Evolutionary conservation across 2,329 filamentous ascomycete species (phyloP).

Genomic region (Venturia aucupariae): DNA sequence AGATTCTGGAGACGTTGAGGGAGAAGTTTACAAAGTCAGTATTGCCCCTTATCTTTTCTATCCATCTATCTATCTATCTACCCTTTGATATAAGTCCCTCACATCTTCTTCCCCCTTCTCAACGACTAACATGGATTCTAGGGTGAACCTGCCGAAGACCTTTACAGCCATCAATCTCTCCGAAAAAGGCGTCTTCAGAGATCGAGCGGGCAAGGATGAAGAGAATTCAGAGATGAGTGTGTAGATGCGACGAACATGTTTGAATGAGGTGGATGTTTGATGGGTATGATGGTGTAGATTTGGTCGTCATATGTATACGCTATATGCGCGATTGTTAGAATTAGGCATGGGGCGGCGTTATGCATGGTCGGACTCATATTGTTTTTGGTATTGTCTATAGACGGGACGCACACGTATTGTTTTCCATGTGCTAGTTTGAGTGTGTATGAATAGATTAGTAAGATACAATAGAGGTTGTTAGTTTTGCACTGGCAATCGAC

Average conservation of each 20-base stretch:
- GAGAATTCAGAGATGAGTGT: not conserved
- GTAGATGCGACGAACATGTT: not conserved
- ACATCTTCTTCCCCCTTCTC: too few relatives aligned
- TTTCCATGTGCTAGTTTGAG: not conserved
- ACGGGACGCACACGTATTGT: not conserved
- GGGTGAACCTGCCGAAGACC: slow-evolving; percentile 41
- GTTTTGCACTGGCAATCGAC: too few relatives aligned
- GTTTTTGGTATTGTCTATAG: not conserved
- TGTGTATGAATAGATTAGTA: too few relatives aligned
- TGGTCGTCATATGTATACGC: not conserved
- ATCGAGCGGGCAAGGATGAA: not conserved
- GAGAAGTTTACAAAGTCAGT: slow-evolving; percentile 85
- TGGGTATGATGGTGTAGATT: not conserved
- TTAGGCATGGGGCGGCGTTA: too few relatives aligned
- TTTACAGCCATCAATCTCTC: slow-evolving; percentile 43
- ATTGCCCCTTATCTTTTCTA: not conserved
- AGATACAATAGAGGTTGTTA: too few relatives aligned
- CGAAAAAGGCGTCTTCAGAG: slow-evolving; percentile 28
- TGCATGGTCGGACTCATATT: not conserved
- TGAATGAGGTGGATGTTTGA: not conserved
- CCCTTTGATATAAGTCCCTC: too few relatives aligned
- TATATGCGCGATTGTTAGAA: too few relatives aligned
- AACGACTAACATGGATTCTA: slow-evolving; percentile 15
- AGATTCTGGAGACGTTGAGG: slow-evolving; percentile 89
- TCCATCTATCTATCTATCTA: not conserved